Evolutionary conservation across 148 eudicot species (phyloP), one percentile per base, ranked within the genome.

Genomic region (Chenopodium berlandieri): DNA sequence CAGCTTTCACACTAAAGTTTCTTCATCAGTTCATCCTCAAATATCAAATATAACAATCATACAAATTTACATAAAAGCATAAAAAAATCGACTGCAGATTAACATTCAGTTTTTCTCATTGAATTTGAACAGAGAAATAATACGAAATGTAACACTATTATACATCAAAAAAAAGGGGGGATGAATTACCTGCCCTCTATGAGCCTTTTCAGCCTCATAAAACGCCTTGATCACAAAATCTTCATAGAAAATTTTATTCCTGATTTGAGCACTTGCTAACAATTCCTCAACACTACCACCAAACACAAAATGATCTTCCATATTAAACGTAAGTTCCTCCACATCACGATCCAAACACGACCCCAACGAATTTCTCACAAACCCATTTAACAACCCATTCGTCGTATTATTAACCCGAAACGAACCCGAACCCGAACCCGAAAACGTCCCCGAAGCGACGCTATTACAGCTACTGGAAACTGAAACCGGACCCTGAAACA

Each of bases 161-260:
- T 50, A 50, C 54, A 50, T 56, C 16, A 67, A 78, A 25, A 68
- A 8, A 67, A 46, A 37, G 0, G 7, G 40, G 40, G 40, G 40
- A 4, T 13, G 0, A 47, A 23, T 23, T 88, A 94, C 98, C 99
- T 96, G 99, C 14, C 99, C 99, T 81, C 95, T 88, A 56, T 96
- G 99, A 80, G 99, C 99, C 79, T 88, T 91, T 84, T 94, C 99
- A 79, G 99, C 98, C 84, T 92, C 97, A 73, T 88, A 85, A 84
- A 96, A 96, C 22, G 98, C 99, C 83, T 89, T 91, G 14, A 96
- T 83, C 17, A 96, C 95, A 73, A 92, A 80, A 9, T 90, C 94
- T 48, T 92, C 97, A 77, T 70, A 69, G 66, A 96, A 96, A 4
- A 96, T 86, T 80, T 78, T 83, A 79, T 96, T 95, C 81, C 88